Percentiles rank a stretch among this genome's conserved stretches.
Conservation (phyloP, 345 rosid species). For the Salix dunnii region DNA sequence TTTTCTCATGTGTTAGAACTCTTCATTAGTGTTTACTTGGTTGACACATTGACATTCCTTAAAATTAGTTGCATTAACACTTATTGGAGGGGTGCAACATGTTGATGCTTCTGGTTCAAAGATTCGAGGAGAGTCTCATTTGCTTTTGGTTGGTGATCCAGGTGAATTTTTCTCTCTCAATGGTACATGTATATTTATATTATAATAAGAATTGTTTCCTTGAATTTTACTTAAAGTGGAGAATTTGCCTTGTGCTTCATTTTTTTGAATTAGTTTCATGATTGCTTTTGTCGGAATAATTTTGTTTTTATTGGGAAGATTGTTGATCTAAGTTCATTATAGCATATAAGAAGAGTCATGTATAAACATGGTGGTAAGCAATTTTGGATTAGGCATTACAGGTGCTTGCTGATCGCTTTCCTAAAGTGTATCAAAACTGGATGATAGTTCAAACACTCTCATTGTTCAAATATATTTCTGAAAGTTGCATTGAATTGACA, state of each 20-base stretch:
- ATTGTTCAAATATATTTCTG: neutral
- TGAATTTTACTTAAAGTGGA: neutral
- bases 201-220: neutral
- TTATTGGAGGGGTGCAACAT: constrained; percentile 95
- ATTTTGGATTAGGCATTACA: neutral
- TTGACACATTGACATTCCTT: constrained; percentile 7
- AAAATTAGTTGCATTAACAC: constrained; percentile 71
- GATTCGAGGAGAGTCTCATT: constrained; percentile 93
- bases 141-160: constrained; percentile 97
- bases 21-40: neutral
- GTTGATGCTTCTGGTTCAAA: constrained; percentile 93
- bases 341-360: neutral
- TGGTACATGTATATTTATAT: neutral
- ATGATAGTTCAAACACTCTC: neutral
- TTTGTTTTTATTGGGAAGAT: neutral
- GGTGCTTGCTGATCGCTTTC: neutral
- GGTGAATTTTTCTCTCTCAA: constrained; percentile 37
- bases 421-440: neutral
- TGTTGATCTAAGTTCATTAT: neutral
- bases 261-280: neutral
- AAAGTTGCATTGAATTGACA: neutral
- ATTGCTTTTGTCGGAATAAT: neutral
- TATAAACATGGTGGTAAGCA: neutral
- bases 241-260: neutral
- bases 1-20: neutral